Percentiles rank a stretch among this genome's conserved stretches.
Conservation (phyloP, 495 filamentous ascomycete species). For the Tuber borchii region DNA sequence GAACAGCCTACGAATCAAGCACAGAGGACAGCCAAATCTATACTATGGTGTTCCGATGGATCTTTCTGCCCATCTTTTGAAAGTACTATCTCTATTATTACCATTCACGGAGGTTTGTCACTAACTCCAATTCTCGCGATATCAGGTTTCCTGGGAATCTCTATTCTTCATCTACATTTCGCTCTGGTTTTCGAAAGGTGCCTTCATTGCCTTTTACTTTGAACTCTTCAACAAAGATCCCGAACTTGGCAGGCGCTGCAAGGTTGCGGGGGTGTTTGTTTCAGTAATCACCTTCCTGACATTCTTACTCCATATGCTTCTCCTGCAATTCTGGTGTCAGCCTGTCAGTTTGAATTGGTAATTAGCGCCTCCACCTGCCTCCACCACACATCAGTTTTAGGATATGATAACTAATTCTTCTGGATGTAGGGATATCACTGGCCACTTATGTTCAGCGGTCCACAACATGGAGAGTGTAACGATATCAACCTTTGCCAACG, state of each 20-base stretch:
- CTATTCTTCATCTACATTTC: slow-evolving; percentile 45
- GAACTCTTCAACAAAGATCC: slow-evolving; percentile 37
- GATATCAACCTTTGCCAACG: slow-evolving; percentile 19
- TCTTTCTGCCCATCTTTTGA: not conserved
- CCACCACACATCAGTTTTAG: not conserved
- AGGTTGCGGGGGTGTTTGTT: slow-evolving; percentile 26
- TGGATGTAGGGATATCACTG: slow-evolving; percentile 26
- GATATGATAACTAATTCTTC: not conserved
- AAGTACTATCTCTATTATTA: not conserved
- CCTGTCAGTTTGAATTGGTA: slow-evolving; percentile 41
- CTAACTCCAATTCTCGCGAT: slow-evolving; percentile 23
- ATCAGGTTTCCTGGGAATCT: slow-evolving; percentile 44
- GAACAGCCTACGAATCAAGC: slow-evolving; percentile 37
- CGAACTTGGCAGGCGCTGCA: slow-evolving; percentile 18
- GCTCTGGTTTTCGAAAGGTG: slow-evolving; percentile 42
- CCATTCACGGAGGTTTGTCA: not conserved
- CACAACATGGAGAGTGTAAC: slow-evolving; percentile 42
- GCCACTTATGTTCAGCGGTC: slow-evolving; percentile 42
- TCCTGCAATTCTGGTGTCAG: slow-evolving; percentile 43
- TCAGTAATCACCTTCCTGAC: slow-evolving; percentile 38
- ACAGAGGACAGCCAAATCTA: not conserved
- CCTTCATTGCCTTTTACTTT: slow-evolving; percentile 43
- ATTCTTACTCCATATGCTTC: slow-evolving; percentile 42
- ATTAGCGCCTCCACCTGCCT: not conserved
- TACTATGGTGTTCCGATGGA: not conserved